phyloP scores from a whole-genome alignment of 495 filamentous ascomycete species.

The Lepraria neglecta region DNA sequence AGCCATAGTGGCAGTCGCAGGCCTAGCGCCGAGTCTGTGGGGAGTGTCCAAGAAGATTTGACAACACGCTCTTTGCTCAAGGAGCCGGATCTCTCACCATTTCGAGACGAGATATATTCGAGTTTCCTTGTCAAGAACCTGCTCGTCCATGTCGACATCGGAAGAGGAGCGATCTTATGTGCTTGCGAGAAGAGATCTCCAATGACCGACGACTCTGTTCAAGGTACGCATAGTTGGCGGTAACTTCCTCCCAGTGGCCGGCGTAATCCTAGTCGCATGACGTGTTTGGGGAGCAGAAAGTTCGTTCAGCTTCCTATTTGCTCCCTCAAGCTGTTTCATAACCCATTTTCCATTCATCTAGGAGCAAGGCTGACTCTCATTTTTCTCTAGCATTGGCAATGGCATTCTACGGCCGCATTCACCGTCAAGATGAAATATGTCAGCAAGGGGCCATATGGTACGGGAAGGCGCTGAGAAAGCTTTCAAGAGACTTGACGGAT shows the following conservation, averaged over 20 bases:
- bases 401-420: slow-evolving; percentile 17
- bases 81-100: neutral
- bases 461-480: slow-evolving; percentile 12
- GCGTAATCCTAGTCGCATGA: neutral
- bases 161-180: slow-evolving; percentile 5
- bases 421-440: slow-evolving; percentile 10
- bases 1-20: neutral
- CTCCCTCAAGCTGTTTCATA: neutral
- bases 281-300: neutral
- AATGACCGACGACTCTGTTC: slow-evolving; percentile 4
- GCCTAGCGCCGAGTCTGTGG: neutral
- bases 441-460: slow-evolving; percentile 13
- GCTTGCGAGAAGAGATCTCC: slow-evolving; percentile 13
- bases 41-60: neutral
- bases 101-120: neutral
- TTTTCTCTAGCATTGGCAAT: slow-evolving; percentile 13
- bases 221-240: slow-evolving; percentile 2
- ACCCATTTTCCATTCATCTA: neutral
- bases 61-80: neutral
- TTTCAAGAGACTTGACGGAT: slow-evolving; percentile 9
- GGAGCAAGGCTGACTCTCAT: slow-evolving; percentile 1
- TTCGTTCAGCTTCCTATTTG: neutral
- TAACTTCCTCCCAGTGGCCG: neutral
- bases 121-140: slow-evolving; percentile 14
- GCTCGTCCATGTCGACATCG: slow-evolving; percentile 14